Conservation (phyloP, 305 asterid species). For the Withania somnifera region DNA sequence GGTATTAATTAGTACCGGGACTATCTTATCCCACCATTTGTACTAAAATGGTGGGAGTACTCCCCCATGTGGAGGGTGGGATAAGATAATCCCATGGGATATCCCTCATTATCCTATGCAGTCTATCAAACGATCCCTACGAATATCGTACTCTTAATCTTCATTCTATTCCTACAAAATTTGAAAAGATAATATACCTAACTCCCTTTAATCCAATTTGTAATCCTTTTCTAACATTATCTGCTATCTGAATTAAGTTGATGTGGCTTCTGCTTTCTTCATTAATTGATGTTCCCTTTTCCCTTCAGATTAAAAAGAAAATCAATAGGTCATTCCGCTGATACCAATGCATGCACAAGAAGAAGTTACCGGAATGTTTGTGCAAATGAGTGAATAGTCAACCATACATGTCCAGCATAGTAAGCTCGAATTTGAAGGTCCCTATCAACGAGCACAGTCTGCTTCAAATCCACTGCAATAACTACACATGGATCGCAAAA, state of each 20-base stretch:
- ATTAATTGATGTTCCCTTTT: not conserved
- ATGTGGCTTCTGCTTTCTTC: not conserved
- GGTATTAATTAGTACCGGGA: no score
- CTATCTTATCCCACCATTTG: no score
- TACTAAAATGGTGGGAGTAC: no score
- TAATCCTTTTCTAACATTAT: not conserved
- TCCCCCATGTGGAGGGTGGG: no score
- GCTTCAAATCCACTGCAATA: constrained; percentile 82
- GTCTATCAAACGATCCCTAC: no score
- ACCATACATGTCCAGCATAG: constrained; percentile 88
- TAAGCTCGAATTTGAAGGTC: constrained; percentile 88
- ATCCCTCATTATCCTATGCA: no score
- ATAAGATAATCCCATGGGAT: no score
- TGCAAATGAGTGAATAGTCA: constrained; percentile 2
- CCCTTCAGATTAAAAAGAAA: not conserved
- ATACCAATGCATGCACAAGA: not conserved
- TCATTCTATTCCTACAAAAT: not conserved
- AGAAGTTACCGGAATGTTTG: not conserved
- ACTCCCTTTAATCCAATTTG: not conserved
- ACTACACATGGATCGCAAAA: constrained; percentile 30
- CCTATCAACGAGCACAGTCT: constrained; percentile 63
- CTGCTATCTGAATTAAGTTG: not conserved
- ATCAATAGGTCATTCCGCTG: not conserved
- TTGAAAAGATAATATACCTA: not conserved
- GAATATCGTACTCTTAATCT: no score